phyloP scores from a whole-genome alignment of 768 basidiomycete genomes.

The Suillus lakei region DNA sequence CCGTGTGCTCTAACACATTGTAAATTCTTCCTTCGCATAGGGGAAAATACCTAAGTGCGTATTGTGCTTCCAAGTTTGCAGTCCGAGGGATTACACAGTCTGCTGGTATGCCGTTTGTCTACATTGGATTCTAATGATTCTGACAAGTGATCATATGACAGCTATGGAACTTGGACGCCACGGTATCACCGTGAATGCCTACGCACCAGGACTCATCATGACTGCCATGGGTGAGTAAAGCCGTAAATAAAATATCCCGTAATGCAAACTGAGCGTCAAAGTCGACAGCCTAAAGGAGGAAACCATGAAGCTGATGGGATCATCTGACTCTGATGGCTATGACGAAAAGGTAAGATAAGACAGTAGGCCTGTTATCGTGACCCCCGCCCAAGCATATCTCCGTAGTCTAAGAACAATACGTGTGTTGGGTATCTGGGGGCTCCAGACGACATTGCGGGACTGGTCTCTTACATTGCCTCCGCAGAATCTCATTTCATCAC shows the following conservation, averaged over 20 bases:
- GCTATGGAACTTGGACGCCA: slow-evolving; percentile 31
- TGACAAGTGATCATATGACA: slow-evolving; percentile 7
- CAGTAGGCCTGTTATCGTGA: not conserved
- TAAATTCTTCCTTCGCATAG: not conserved
- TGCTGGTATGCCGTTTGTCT: slow-evolving; percentile 11
- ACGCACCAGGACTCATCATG: slow-evolving; percentile 31
- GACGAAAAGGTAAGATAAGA: slow-evolving; percentile 6
- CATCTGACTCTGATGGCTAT: not conserved
- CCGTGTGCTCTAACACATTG: not conserved
- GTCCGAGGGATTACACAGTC: slow-evolving; percentile 34
- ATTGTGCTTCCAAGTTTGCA: slow-evolving; percentile 37
- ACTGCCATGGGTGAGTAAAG: slow-evolving; percentile 28
- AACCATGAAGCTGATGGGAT: slow-evolving; percentile 6
- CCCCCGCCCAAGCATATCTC: not conserved
- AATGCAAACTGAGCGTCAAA: not conserved
- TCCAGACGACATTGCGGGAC: slow-evolving; percentile 28
- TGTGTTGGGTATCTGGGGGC: slow-evolving; percentile 11
- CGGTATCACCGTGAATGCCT: slow-evolving; percentile 34
- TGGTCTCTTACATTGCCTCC: slow-evolving; percentile 34
- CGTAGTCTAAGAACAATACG: slow-evolving; percentile 8
- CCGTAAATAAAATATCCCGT: not conserved
- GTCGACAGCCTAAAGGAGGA: not conserved
- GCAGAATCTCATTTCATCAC: slow-evolving; percentile 33
- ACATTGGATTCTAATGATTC: not conserved
- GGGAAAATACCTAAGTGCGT: slow-evolving; percentile 16